These are phyloP conservation scores for Corynascus novoguineensis DNA, from an alignment of 495 filamentous ascomycete species.

Conservation along the genomic window DNA sequence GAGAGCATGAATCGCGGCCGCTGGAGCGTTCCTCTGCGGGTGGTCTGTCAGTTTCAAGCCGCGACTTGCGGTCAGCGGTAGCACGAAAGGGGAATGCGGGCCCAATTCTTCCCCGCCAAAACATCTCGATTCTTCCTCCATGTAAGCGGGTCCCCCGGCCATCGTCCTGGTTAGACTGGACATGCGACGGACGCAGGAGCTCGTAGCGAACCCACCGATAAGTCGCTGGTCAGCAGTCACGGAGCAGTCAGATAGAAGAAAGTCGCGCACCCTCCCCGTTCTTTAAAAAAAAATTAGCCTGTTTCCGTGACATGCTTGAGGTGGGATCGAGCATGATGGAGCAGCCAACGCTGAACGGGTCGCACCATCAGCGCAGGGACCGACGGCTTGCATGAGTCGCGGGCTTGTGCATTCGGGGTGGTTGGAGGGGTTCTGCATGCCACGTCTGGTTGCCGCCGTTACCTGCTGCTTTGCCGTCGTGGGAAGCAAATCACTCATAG, in stretches of 20 bases:
- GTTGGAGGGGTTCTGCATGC: neutral
- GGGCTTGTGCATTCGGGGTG: neutral
- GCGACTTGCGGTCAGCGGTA: constrained; percentile 18
- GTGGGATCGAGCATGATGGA: neutral
- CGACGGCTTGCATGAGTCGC: neutral
- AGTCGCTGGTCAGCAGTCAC: neutral
- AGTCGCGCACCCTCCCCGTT: constrained; percentile 25
- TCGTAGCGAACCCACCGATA: constrained; percentile 3
- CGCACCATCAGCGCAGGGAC: neutral
- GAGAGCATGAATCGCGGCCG: neutral
- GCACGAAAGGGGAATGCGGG: constrained; percentile 7
- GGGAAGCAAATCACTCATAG: neutral
- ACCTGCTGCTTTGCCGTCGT: neutral
- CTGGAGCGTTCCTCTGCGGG: neutral
- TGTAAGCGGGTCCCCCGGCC: constrained; percentile 6
- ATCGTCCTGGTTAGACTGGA: constrained; percentile 3
- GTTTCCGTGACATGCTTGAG: constrained; percentile 3
- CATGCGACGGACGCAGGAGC: no score
- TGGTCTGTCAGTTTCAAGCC: constrained; percentile 12
- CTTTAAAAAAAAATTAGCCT: constrained; percentile 23
- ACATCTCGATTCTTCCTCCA: constrained; percentile 4
- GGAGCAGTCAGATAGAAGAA: constrained; percentile 20
- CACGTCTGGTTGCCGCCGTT: neutral
- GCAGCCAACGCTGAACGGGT: neutral
- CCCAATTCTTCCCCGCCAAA: constrained; percentile 7